These are phyloP conservation scores for Magnolia kwangsiensis DNA, from an alignment of 164 flowering plant genomes.

Conservation along the genomic window DNA sequence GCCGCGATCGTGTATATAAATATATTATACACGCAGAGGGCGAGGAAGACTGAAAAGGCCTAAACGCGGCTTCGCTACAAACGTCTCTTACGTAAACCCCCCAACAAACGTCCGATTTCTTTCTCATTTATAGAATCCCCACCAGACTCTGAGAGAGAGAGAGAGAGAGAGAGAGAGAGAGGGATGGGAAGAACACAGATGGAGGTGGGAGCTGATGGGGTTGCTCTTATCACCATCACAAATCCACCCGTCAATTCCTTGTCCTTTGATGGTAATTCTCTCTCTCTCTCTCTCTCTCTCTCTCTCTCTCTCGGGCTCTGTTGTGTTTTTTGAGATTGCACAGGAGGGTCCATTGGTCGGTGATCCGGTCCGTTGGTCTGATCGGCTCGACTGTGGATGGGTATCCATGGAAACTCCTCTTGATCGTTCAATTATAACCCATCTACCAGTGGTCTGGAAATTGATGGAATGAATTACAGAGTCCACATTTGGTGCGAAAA, in stretches of 20 bases:
- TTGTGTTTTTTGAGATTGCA: background rate
- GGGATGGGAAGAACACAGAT: conserved; percentile 42
- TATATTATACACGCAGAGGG: background rate
- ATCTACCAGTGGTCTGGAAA: too few species aligned
- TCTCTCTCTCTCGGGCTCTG: background rate
- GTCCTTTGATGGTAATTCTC: conserved; percentile 30
- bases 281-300: background rate
- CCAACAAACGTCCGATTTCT: too few species aligned
- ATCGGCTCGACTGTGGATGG: background rate
- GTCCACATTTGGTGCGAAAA: too few species aligned
- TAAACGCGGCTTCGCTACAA: background rate
- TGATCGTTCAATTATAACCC: background rate
- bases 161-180: background rate
- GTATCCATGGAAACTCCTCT: too few species aligned
- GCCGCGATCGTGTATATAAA: too few species aligned
- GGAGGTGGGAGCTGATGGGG: conserved; percentile 61
- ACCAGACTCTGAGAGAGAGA: too few species aligned
- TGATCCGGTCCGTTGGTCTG: background rate
- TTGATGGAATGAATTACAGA: too few species aligned
- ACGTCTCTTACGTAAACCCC: background rate
- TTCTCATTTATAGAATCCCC: too few species aligned
- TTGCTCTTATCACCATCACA: conserved; percentile 36
- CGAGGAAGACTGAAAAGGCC: background rate
- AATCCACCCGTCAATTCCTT: conserved; percentile 44
- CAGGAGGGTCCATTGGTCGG: background rate